These are phyloP conservation scores for Russula virescens DNA, from an alignment of 768 basidiomycete species.

Conservation along the genomic window DNA sequence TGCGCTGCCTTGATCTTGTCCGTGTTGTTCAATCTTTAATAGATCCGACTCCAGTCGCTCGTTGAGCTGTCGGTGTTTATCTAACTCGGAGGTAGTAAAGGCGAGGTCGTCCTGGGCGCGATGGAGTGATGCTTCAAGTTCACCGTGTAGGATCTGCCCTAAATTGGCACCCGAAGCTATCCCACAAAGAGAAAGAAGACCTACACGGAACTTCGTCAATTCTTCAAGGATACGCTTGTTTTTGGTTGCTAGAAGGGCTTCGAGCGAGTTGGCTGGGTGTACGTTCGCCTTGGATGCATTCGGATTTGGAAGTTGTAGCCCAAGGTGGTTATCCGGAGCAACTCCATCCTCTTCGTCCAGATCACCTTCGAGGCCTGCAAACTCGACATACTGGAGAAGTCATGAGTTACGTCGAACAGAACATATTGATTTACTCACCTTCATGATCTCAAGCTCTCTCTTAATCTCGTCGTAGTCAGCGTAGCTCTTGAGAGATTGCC, in stretches of 20 bases:
- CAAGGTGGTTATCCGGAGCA: slow-evolving; percentile 35
- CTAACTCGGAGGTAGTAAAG: slow-evolving; percentile 56
- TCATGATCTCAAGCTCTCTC: slow-evolving; percentile 97
- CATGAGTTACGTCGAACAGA: not conserved
- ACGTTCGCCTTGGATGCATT: slow-evolving; percentile 80
- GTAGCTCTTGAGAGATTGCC: slow-evolving; percentile 63
- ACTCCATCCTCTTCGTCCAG: slow-evolving; percentile 49
- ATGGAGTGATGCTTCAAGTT: slow-evolving; percentile 67
- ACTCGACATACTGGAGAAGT: slow-evolving; percentile 80
- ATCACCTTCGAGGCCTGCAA: slow-evolving; percentile 80
- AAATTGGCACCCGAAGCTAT: not conserved
- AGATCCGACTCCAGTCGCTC: slow-evolving; percentile 92
- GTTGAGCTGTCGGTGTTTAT: slow-evolving; percentile 73
- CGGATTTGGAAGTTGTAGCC: slow-evolving; percentile 75
- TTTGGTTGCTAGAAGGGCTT: slow-evolving; percentile 86
- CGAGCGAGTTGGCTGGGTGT: slow-evolving; percentile 76
- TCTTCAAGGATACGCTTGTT: slow-evolving; percentile 92
- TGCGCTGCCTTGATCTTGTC: slow-evolving; percentile 32
- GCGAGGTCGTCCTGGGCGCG: slow-evolving; percentile 53
- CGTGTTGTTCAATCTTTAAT: slow-evolving; percentile 67
- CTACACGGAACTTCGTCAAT: slow-evolving; percentile 81
- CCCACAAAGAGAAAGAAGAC: slow-evolving; percentile 24
- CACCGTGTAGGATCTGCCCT: slow-evolving; percentile 69
- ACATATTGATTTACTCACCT: slow-evolving; percentile 44
- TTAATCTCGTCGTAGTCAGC: slow-evolving; percentile 96